Percentiles rank a stretch among this genome's conserved stretches.
Evolutionary conservation across 2,329 filamentous ascomycete genomes (phyloP).

Genomic region (Botrytis porri): DNA sequence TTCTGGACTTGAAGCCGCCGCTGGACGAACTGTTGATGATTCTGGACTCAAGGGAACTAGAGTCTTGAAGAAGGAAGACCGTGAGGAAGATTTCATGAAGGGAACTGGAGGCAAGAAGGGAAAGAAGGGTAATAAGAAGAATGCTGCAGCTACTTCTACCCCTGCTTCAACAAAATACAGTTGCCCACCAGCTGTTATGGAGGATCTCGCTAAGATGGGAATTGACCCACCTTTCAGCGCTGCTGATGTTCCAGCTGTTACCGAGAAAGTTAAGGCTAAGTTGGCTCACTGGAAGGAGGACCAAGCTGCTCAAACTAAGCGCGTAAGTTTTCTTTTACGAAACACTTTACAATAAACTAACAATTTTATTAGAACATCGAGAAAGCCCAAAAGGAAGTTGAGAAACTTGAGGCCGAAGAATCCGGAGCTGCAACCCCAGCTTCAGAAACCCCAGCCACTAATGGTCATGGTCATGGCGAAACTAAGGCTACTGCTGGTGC

Average conservation of each 20-base stretch:
- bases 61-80: conserved; percentile 84
- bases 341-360: conserved; percentile 27
- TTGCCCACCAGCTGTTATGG: conserved; percentile 85
- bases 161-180: conserved; percentile 64
- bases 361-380: conserved; percentile 75
- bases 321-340: conserved; percentile 56
- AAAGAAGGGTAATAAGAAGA: conserved; percentile 80
- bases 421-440: conserved; percentile 38
- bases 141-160: conserved; percentile 42
- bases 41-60: conserved; percentile 81
- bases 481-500: conserved; percentile 40
- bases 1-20: conserved; percentile 73
- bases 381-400: conserved; percentile 94
- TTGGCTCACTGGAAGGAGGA: conserved; percentile 86
- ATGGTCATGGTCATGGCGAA: conserved; percentile 51
- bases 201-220: conserved; percentile 80
- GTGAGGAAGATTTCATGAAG: conserved; percentile 82
- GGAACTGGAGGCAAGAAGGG: conserved; percentile 75
- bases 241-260: conserved; percentile 71
- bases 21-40: conserved; percentile 80
- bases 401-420: conserved; percentile 73
- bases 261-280: conserved; percentile 92
- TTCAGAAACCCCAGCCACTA: conserved; percentile 47
- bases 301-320: conserved; percentile 84
- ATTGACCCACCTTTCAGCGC: conserved; percentile 86